Evolutionary conservation across 306 rosid genomes (phyloP).

Genomic region (Medicago ruthenica): DNA sequence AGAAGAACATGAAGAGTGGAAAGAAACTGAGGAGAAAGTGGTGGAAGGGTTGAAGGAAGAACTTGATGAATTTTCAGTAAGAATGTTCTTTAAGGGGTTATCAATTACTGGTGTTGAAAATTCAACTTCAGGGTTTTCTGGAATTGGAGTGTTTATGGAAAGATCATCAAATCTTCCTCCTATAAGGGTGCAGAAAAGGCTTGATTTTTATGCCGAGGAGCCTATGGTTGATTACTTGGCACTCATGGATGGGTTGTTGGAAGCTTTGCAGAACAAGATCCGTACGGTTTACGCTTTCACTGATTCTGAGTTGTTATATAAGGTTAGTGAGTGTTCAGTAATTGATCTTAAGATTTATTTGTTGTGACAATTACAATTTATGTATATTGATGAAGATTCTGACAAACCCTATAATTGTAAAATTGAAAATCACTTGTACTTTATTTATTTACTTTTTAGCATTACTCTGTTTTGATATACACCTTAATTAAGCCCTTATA

Average conservation of each 20-base stretch:
- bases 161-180: conserved; percentile 55
- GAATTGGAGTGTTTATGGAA: conserved; percentile 95
- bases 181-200: conserved; percentile 85
- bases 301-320: conserved; percentile 73
- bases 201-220: conserved; percentile 82
- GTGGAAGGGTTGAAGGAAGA: conserved; percentile 62
- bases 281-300: conserved; percentile 76
- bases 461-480: not conserved
- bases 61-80: conserved; percentile 77
- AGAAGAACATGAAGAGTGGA: conserved; percentile 63
- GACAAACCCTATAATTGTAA: not conserved
- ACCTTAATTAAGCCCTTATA: not conserved
- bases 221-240: conserved; percentile 86
- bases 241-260: conserved; percentile 80
- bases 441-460: not conserved
- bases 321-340: conserved; percentile 11
- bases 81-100: conserved; percentile 84
- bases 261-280: conserved; percentile 65
- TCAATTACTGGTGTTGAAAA: conserved; percentile 74
- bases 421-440: conserved; percentile 26
- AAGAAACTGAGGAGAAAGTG: conserved; percentile 62
- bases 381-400: too few species aligned
- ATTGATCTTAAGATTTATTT: too few species aligned
- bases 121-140: conserved; percentile 72
- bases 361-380: too few species aligned